phyloP scores from a whole-genome alignment of 2,329 filamentous ascomycete species.

The Truncatella angustata region DNA sequence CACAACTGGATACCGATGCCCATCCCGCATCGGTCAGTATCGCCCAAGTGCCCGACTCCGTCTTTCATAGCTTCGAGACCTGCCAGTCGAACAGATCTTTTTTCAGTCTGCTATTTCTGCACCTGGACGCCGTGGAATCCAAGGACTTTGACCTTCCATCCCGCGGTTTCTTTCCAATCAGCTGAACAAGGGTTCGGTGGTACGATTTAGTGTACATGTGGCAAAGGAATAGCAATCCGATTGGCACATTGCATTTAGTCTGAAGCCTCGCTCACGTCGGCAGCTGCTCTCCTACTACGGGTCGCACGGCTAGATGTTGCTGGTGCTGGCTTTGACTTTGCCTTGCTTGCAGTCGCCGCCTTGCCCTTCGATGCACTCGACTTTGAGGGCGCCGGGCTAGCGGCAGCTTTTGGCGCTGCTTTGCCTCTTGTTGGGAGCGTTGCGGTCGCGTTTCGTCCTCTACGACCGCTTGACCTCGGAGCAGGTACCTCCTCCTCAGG shows the following conservation, averaged over 20 bases:
- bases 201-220: too few relatives aligned
- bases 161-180: too few relatives aligned
- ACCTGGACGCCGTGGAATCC: too few relatives aligned
- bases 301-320: background rate
- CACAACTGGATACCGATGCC: too few relatives aligned
- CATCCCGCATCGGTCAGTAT: too few relatives aligned
- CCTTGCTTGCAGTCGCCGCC: slow-evolving; percentile 4
- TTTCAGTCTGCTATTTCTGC: too few relatives aligned
- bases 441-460: slow-evolving; percentile 14
- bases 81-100: too few relatives aligned
- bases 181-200: too few relatives aligned
- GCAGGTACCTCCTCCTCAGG: slow-evolving; percentile 20
- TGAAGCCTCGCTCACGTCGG: background rate
- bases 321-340: background rate
- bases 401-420: background rate
- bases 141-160: too few relatives aligned
- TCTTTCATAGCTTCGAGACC: too few relatives aligned
- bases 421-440: background rate
- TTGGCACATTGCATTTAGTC: background rate
- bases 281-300: background rate
- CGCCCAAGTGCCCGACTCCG: too few relatives aligned
- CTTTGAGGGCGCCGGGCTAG: background rate
- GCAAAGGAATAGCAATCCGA: too few relatives aligned
- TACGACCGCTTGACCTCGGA: slow-evolving; percentile 24
- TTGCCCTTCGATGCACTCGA: slow-evolving; percentile 1